Evolutionary conservation across 202 grass and related monocot species (phyloP), one percentile per base, ranked within the genome.

Genomic region (Schoenoplectus triqueter): DNA sequence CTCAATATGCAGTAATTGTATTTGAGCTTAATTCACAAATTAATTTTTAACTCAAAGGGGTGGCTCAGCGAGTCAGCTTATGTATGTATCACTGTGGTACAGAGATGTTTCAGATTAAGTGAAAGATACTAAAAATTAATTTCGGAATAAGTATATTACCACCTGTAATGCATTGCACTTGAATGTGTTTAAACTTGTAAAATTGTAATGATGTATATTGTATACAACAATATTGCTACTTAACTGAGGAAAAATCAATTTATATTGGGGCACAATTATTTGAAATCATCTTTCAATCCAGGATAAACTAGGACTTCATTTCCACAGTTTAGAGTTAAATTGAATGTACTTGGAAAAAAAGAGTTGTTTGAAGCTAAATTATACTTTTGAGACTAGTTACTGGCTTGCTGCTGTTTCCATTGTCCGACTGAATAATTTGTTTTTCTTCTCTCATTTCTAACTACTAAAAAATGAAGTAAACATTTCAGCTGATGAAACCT

Each of bases 401-500:
- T 51, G 18, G 70, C 18, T 73, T 51, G 61, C 22, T n/a, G 5
- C 22, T 60, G 6, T 57, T 83, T 69, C 10, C 8, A 39, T 83
- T 15, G 54, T 85, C 80, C 54, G 77, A 72, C 63, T 17, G 6
- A 6, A 64, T 66, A 9, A 11, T n/a, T n/a, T n/a, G 39, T 46
- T 19, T 82, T 68, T 49, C 65, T 41, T 2, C 40, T 31, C 46
- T 80, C 64, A 48, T 17, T 61, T 61, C 17, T 77, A 21, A 57
- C 21, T 55, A 13, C 73, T 77, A 31, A 77, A 14, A 57, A 7
- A 63, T 76, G 41, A 46, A 85, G 76, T 69, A 66, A 52, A 72
- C 67, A 80, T 19, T 90, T 76, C 85, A 98, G 95, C 89, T 98
- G 77, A 89, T 98, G 95, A 92, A 92, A 80, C 95, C 95, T 86